phyloP scores from a whole-genome alignment of 331 rosid species.

The Cydonia oblonga region DNA sequence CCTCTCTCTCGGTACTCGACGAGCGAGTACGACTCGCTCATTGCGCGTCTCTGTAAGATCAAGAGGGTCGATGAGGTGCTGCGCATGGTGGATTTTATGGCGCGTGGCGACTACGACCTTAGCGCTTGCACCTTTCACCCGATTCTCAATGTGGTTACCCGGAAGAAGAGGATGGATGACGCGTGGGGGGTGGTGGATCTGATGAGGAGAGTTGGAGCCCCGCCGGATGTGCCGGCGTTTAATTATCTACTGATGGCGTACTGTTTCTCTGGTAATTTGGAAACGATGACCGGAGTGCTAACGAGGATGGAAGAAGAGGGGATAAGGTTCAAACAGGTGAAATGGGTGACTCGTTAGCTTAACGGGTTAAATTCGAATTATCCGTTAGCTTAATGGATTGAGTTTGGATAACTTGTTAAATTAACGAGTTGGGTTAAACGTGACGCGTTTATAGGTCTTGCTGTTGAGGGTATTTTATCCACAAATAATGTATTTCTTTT shows the following conservation, averaged over 20 bases:
- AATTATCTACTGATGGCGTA: slow-evolving; percentile 26
- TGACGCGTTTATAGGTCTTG: too few relatives aligned
- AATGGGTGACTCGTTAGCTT: too few relatives aligned
- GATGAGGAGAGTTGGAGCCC: slow-evolving; percentile 25
- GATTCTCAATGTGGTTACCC: slow-evolving; percentile 20
- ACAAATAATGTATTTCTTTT: too few relatives aligned
- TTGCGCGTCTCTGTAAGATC: slow-evolving; percentile 46
- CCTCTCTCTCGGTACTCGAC: slow-evolving; percentile 18
- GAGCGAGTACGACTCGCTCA: slow-evolving; percentile 39
- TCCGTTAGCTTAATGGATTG: too few relatives aligned
- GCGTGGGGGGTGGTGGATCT: slow-evolving; percentile 30
- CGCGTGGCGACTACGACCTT: slow-evolving; percentile 4
- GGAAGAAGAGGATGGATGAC: slow-evolving; percentile 9
- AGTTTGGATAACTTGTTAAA: too few relatives aligned
- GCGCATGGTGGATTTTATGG: slow-evolving; percentile 22
- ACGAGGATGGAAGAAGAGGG: slow-evolving; percentile 24
- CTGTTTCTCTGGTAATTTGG: slow-evolving; percentile 25
- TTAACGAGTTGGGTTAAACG: too few relatives aligned
- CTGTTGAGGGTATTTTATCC: too few relatives aligned
- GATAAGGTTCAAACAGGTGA: neutral
- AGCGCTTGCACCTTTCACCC: slow-evolving; percentile 33
- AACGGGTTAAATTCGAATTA: too few relatives aligned
- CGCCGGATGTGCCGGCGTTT: slow-evolving; percentile 20
- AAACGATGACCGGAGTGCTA: slow-evolving; percentile 15
- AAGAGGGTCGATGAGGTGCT: slow-evolving; percentile 22